Conservation (phyloP, 345 rosid genomes). For the Citrus maxima region DNA sequence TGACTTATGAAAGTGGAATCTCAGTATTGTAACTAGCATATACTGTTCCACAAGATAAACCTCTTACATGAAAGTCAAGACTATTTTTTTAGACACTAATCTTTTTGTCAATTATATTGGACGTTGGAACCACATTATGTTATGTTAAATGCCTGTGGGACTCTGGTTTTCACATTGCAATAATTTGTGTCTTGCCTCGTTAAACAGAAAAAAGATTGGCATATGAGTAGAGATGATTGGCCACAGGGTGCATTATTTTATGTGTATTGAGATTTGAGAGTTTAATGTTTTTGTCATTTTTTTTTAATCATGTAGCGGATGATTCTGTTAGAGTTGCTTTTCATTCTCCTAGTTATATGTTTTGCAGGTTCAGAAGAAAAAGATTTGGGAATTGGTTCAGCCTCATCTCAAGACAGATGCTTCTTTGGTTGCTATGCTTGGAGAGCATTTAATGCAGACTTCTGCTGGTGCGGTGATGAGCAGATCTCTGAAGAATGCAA, state of each 20-base stretch:
- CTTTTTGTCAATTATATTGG: neutral
- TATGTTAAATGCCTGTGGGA: neutral
- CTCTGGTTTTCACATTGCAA: neutral
- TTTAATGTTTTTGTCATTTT: neutral
- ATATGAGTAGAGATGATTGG: neutral
- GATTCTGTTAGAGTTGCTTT: neutral
- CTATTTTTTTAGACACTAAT: neutral
- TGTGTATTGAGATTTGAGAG: neutral
- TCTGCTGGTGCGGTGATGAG: constrained; percentile 62
- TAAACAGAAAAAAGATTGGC: neutral
- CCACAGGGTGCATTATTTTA: neutral
- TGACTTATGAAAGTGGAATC: neutral
- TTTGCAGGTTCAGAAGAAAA: constrained; percentile 82
- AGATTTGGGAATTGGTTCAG: constrained; percentile 87
- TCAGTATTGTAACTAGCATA: neutral
- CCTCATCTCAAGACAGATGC: constrained; percentile 78
- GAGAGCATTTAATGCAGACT: constrained; percentile 62
- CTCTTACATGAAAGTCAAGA: neutral
- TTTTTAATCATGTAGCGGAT: neutral
- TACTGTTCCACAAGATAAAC: neutral
- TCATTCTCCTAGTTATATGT: neutral
- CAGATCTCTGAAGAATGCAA: constrained; percentile 58
- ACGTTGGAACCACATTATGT: neutral
- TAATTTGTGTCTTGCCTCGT: neutral
- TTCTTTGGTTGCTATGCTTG: constrained; percentile 52